Evolutionary conservation across 2,329 filamentous ascomycete genomes (phyloP), one percentile per base, ranked within the genome.

Genomic region (Aspergillus unguis): DNA sequence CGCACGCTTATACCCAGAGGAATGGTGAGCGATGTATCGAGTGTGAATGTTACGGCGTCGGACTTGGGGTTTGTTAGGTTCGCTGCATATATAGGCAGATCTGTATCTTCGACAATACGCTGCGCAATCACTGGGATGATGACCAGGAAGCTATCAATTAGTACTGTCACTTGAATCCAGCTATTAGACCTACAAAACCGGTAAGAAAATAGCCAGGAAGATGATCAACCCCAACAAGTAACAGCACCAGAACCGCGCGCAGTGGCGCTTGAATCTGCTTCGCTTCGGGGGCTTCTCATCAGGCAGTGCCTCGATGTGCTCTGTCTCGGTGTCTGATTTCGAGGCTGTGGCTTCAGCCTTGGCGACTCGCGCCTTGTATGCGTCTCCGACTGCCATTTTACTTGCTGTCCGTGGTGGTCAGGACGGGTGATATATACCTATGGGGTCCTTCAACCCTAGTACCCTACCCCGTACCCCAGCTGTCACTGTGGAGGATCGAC

Each of bases 71-170:
- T 42, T 7, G 61, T 53, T n/a, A 63, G 58, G 27, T 54, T 27
- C 1, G 60, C 63, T 2, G 43, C 44, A 42, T 64, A 55, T 9
- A 65, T 46, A 0, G 61, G 58, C n/a, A 65, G 48, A 26, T 48
- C 8, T 8, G 58, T 62, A 11, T 63, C 49, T 36, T 65, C 47
- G 32, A 65, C 58, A 23, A 65, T 50, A 26, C 54, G 43, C 29
- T 65, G 63, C 1, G 58, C 60, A 28, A 65, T 60, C 3, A 60
- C 63, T 6, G 60, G 63, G 25, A 65, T 55, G 8, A 49, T 52
- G 2, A 64, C 50, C 11, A 63, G 29, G 45, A 65, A 65, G 42
- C 62, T 65, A 32, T 44, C 33, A 11, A 38, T 44, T 32, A n/a
- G 35, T 25, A 46, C 25, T 36, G 36, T 17, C 17, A 17, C 7